phyloP scores from a whole-genome alignment of 495 filamentous ascomycete genomes.

The Clohesyomyces aquaticus region DNA sequence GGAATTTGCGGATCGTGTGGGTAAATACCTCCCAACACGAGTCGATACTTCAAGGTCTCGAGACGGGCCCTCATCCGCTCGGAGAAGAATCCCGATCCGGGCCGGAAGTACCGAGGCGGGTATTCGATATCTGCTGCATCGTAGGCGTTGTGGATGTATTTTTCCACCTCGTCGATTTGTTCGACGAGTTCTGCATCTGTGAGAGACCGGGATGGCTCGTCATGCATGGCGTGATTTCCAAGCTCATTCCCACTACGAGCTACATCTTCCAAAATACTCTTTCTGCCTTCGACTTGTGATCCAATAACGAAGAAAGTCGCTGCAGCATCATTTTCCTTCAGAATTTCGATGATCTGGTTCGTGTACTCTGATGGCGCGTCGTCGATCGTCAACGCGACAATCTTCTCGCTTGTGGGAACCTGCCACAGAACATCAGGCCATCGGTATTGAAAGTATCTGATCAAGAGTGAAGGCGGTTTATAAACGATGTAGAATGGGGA shows the following conservation, averaged over 20 bases:
- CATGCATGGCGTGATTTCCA: conserved; percentile 83
- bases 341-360: conserved; percentile 65
- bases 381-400: conserved; percentile 83
- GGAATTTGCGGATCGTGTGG: conserved; percentile 83
- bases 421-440: conserved; percentile 80
- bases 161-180: conserved; percentile 53
- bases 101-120: conserved; percentile 64
- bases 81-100: conserved; percentile 80
- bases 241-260: conserved; percentile 70
- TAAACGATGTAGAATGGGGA: conserved; percentile 69
- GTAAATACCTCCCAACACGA: conserved; percentile 81
- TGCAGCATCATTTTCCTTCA: conserved; percentile 52
- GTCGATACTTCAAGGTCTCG: conserved; percentile 58
- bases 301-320: conserved; percentile 61
- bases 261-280: conserved; percentile 62
- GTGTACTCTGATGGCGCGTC: conserved; percentile 79
- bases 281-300: conserved; percentile 65
- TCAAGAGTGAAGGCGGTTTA: conserved; percentile 69
- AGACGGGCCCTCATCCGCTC: conserved; percentile 64
- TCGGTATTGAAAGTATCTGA: conserved; percentile 66
- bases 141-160: conserved; percentile 61
- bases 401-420: conserved; percentile 57
- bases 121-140: conserved; percentile 41
- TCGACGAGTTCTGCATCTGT: conserved; percentile 40
- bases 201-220: conserved; percentile 66